A percentile compares a stretch with the other conserved stretches of the same genome.
Evolutionary conservation across 2,329 filamentous ascomycete species (phyloP).

Genomic region (Neofusicoccum parvum): DNA sequence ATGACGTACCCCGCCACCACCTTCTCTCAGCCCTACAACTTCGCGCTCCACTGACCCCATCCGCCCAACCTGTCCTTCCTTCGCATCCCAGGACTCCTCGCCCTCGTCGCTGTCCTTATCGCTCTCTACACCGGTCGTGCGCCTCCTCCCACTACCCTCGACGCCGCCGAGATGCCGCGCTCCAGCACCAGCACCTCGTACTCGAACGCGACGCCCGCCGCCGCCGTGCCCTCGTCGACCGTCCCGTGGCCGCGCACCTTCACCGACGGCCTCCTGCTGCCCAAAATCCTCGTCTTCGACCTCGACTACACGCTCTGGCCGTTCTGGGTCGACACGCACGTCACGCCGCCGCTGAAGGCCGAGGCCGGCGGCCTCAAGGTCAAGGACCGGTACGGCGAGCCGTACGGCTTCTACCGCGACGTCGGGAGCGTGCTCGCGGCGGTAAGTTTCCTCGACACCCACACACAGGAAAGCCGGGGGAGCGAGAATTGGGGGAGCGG

Average conservation of each 20-base stretch:
- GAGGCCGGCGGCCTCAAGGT: slow-evolving; percentile 46
- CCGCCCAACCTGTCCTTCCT: neutral
- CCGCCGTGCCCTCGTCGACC: slow-evolving; percentile 39
- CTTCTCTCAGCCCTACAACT: slow-evolving; percentile 14
- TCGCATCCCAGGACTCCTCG: neutral
- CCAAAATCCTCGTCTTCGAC: slow-evolving; percentile 86
- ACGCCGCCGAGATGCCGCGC: slow-evolving; percentile 33
- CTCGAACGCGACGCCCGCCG: slow-evolving; percentile 31
- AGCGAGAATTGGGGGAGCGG: no score
- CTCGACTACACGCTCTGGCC: slow-evolving; percentile 99
- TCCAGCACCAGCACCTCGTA: slow-evolving; percentile 25
- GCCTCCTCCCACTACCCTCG: neutral
- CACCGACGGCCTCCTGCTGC: slow-evolving; percentile 70
- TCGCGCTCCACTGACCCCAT: neutral
- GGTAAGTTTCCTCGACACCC: slow-evolving; percentile 28
- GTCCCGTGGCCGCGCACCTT: slow-evolving; percentile 56
- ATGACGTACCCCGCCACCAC: slow-evolving; percentile 12
- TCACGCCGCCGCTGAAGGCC: slow-evolving; percentile 69
- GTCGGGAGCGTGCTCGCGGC: slow-evolving; percentile 45
- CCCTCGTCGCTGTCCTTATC: slow-evolving; percentile 4
- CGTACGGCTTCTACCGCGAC: slow-evolving; percentile 51
- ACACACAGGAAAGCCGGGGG: no score
- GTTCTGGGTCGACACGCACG: slow-evolving; percentile 96
- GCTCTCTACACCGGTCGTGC: neutral
- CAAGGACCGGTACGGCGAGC: slow-evolving; percentile 53